Base-by-base conservation (phyloP, 1,284 basidiomycete species). In the Naganishia sp. region DNA sequence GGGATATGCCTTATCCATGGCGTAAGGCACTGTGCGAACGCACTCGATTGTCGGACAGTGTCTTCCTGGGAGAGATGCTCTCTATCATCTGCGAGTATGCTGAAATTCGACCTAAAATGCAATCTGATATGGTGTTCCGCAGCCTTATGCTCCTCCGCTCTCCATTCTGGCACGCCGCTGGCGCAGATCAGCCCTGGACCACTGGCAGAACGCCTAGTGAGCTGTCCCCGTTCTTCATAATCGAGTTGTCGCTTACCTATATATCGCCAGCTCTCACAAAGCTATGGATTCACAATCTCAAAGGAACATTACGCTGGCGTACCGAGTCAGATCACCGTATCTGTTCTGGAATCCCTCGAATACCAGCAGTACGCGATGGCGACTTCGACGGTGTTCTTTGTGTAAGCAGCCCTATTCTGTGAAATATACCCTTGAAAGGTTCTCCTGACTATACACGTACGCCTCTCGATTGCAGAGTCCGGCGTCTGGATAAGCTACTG, bases 161-260 rank as follows among this genome's bases (percentile, higher is more conserved):
- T 94, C 39, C 84, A 87, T n/a, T 88, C 87, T 0, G 91, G 89
- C 4, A 81, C 81, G 15, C 86, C 92, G 0, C 79, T 94, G 21
- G 92, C 92, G 0, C 92, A 94, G 73, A 89, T 94, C 54, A 92
- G 90, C 0, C 90, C 91, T 0, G 89, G 88, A 70, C 91, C 91
- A 0, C 82, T 94, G 3, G 80, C 92, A 0, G 87, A 91, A 72
- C 83, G 90, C 9, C 90, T 90, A 72, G 83, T 87, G 54, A 71
- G 76, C 21, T 59, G 15, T 52, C n/a, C 39, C n/a, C 28, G 21
- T 15, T 13, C 25, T 21, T 49, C 52, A 63, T 4, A 48, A 16
- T 31, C 39, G 46, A 13, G 45, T 48, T 11, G 2, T 9, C 49
- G 74, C 72, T 68, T 74, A 50, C 70, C 70, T 66, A 74, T 75